These are phyloP conservation scores for Chaetoceros muelleri DNA, from an alignment of 108 stramenopile species.

Conservation along the genomic window DNA sequence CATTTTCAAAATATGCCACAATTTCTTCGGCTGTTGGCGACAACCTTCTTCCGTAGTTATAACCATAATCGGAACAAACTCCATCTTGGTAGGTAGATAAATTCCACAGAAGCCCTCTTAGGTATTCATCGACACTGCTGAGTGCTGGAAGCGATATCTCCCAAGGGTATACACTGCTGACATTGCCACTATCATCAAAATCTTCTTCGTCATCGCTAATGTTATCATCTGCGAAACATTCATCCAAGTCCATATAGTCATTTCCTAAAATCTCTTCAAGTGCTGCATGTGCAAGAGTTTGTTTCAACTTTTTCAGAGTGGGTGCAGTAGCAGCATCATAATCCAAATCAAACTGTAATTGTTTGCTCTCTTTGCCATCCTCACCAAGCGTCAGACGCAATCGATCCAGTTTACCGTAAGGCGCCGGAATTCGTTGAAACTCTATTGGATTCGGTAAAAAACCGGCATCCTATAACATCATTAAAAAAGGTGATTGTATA, in stretches of 20 bases:
- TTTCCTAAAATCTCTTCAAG: slow-evolving; percentile 46
- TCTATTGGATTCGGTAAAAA: background rate
- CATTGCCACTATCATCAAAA: slow-evolving; percentile 9
- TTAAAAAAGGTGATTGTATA: background rate
- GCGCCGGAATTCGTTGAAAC: background rate
- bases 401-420: background rate
- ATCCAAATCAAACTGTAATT: slow-evolving; percentile 7
- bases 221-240: slow-evolving; percentile 9
- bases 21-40: slow-evolving; percentile 43
- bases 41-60: slow-evolving; percentile 56
- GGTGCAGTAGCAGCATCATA: background rate
- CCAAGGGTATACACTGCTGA: slow-evolving; percentile 3
- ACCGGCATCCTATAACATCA: background rate
- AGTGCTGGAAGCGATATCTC: slow-evolving; percentile 15
- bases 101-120: slow-evolving; percentile 78
- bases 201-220: slow-evolving; percentile 9
- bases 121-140: slow-evolving; percentile 49
- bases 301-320: slow-evolving; percentile 20
- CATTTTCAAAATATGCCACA: slow-evolving; percentile 20
- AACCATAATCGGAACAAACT: slow-evolving; percentile 53
- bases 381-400: slow-evolving; percentile 26
- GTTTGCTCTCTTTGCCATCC: slow-evolving; percentile 12
- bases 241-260: slow-evolving; percentile 20
- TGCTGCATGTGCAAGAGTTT: slow-evolving; percentile 46
- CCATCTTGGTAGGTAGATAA: slow-evolving; percentile 76